phyloP scores from a whole-genome alignment of 2,329 filamentous ascomycete genomes.

The Lecanicillium sp. region DNA sequence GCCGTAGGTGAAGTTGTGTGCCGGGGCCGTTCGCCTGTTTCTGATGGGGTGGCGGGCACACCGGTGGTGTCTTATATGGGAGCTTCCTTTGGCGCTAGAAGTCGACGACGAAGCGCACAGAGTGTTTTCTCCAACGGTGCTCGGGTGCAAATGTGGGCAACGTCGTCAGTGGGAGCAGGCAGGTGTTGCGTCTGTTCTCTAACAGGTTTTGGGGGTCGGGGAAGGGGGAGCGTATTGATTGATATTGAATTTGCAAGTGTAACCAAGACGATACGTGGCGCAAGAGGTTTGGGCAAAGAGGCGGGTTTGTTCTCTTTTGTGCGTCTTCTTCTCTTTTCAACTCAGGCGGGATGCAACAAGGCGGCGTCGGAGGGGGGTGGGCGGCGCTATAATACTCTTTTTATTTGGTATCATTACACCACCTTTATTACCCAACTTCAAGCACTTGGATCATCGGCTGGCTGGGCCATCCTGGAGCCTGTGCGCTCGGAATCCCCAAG shows the following conservation, averaged over 20 bases:
- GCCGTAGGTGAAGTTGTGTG: background rate
- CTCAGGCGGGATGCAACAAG: background rate
- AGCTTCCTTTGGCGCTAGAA: background rate
- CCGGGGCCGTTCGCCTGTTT: background rate
- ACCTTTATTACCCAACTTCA: background rate
- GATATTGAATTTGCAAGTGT: slow-evolving; percentile 9
- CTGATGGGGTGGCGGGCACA: background rate
- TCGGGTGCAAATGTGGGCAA: slow-evolving; percentile 2
- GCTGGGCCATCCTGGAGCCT: background rate
- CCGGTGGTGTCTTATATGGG: slow-evolving; percentile 5
- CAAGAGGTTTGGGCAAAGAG: background rate
- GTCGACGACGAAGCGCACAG: background rate
- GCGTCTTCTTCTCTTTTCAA: background rate
- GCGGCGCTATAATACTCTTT: background rate
- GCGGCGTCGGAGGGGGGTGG: background rate
- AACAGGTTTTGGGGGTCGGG: too few species aligned
- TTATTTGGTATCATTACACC: background rate
- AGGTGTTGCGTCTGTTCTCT: background rate
- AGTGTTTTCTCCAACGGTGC: background rate
- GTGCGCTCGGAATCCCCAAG: slow-evolving; percentile 1
- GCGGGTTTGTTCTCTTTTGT: slow-evolving; percentile 10
- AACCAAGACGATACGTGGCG: slow-evolving; percentile 8
- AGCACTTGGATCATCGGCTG: slow-evolving; percentile 4
- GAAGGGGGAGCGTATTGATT: slow-evolving; percentile 7
- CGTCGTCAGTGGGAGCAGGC: background rate